Evolutionary conservation across 345 rosid genomes (phyloP).

Genomic region (Euphorbia peplus): DNA sequence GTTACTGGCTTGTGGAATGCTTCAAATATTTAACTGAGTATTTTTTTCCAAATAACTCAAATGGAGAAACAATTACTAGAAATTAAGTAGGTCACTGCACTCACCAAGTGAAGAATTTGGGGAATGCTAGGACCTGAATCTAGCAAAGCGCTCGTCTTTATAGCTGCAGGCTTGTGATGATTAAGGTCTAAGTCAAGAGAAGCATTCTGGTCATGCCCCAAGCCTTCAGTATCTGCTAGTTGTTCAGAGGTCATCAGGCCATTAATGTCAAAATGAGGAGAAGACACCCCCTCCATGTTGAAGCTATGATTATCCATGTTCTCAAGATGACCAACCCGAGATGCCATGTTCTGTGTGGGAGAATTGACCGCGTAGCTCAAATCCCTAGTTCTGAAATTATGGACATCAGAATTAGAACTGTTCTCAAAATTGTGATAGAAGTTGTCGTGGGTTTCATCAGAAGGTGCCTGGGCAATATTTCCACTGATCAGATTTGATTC

Average conservation of each 20-base stretch:
- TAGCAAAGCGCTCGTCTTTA: conserved; percentile 47
- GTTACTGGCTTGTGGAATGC: neutral
- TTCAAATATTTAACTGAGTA: neutral
- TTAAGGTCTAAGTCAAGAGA: conserved; percentile 44
- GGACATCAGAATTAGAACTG: conserved; percentile 42
- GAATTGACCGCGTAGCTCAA: conserved; percentile 37
- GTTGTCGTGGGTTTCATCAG: conserved; percentile 69
- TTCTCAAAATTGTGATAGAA: conserved; percentile 58
- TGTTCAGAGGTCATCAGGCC: conserved; percentile 46
- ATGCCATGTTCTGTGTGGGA: conserved; percentile 40
- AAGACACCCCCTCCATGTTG: conserved; percentile 49
- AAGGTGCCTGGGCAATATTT: conserved; percentile 44
- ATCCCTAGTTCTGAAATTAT: conserved; percentile 51
- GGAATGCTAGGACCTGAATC: conserved; percentile 92
- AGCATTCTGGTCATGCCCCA: conserved; percentile 38
- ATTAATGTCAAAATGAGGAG: conserved; percentile 52
- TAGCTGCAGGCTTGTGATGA: conserved; percentile 44
- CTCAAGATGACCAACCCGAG: conserved; percentile 40
- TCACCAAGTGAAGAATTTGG: conserved; percentile 92
- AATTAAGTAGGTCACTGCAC: conserved; percentile 18
- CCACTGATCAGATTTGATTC: conserved; percentile 50
- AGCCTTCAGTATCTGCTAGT: conserved; percentile 30
- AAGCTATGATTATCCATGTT: conserved; percentile 43
- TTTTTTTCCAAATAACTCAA: too few species aligned
- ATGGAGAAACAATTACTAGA: neutral